These are phyloP conservation scores for Ilyonectria sp. DNA, from an alignment of 2,329 filamentous ascomycete species.

Conservation along the genomic window DNA sequence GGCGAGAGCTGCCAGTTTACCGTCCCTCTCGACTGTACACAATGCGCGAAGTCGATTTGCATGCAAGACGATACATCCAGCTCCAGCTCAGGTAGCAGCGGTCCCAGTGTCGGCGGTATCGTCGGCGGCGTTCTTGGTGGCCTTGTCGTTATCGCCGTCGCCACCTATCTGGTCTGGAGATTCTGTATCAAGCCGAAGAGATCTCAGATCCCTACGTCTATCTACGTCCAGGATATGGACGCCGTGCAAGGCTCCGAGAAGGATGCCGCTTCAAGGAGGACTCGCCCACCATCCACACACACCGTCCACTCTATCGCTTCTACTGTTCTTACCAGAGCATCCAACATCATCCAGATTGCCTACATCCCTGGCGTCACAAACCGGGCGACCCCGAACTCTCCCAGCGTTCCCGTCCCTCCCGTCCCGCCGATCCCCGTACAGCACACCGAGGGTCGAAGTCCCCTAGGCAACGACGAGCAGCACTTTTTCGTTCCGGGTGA, in stretches of 20 bases:
- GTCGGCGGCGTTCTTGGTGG: constrained; percentile 93
- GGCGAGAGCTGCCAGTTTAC: constrained; percentile 63
- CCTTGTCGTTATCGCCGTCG: constrained; percentile 79
- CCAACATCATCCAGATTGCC: constrained; percentile 99
- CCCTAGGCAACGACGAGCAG: constrained; percentile 78
- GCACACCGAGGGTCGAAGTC: constrained; percentile 63
- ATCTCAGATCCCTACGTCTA: constrained; percentile 68
- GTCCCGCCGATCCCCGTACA: constrained; percentile 90
- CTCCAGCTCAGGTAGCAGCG: constrained; percentile 51
- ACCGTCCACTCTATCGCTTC: constrained; percentile 95
- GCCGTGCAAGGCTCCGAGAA: constrained; percentile 58
- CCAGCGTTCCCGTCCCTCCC: constrained; percentile 86
- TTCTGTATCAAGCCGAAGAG: constrained; percentile 89
- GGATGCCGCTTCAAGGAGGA: constrained; percentile 59
- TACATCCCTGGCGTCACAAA: constrained; percentile 99
- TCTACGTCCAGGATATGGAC: constrained; percentile 72
- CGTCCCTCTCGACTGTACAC: constrained; percentile 60
- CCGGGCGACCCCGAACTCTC: constrained; percentile 87
- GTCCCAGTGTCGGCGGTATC: constrained; percentile 85
- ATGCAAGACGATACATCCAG: constrained; percentile 48
- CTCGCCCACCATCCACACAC: constrained; percentile 81
- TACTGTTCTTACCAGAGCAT: constrained; percentile 93
- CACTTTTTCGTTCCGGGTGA: constrained; percentile 96
- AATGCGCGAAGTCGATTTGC: constrained; percentile 66
- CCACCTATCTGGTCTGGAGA: constrained; percentile 88